Evolutionary conservation across 1,284 basidiomycete species (phyloP).

Genomic region (Ceratobasidium sp.): DNA sequence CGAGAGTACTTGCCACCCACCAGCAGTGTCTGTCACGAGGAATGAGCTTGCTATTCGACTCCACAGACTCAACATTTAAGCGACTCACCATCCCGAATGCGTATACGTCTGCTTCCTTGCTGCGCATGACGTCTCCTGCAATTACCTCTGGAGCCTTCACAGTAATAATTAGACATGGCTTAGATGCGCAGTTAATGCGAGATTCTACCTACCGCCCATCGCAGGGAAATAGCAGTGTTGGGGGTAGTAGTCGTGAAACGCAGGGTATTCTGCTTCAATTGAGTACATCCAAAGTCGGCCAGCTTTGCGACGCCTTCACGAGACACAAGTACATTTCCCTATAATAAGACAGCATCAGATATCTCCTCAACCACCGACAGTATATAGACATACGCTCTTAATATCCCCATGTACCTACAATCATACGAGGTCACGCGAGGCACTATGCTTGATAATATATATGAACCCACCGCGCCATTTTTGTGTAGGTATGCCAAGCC

Average conservation of each 20-base stretch:
- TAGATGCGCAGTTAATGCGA: background rate
- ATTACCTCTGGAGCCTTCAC: background rate
- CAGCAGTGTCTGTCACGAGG: background rate
- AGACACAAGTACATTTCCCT: conserved; percentile 18
- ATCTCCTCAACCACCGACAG: background rate
- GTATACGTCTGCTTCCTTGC: background rate
- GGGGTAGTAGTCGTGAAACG: background rate
- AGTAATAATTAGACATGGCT: background rate
- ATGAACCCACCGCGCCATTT: background rate
- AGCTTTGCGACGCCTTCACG: background rate
- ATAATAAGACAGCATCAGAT: no score
- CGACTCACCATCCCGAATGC: background rate
- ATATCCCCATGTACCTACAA: conserved; percentile 15
- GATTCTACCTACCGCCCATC: conserved; percentile 15
- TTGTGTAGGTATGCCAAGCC: conserved; percentile 10
- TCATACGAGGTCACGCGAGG: background rate
- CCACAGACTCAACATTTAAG: no score
- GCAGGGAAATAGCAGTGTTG: background rate
- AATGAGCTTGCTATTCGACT: no score
- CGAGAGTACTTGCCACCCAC: background rate
- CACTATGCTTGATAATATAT: background rate
- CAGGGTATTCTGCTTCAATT: background rate
- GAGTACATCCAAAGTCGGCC: conserved; percentile 24
- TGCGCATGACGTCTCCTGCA: background rate
- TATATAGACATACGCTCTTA: background rate